phyloP scores from a whole-genome alignment of 2,329 filamentous ascomycete genomes.

The Tolypocladium ovalisporum region DNA sequence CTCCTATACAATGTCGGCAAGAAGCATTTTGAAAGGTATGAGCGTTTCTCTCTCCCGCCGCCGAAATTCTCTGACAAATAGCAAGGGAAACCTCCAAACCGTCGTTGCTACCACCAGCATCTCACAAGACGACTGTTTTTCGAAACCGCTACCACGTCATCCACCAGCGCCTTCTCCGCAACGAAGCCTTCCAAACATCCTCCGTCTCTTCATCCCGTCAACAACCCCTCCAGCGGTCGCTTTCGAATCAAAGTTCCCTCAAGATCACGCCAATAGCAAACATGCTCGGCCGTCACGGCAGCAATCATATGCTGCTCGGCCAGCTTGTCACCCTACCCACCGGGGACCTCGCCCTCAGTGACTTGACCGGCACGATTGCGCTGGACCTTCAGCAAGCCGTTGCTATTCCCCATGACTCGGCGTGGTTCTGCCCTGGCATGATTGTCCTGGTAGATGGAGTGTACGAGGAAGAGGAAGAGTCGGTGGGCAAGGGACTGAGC shows the following conservation, averaged over 20 bases:
- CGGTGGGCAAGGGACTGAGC: constrained; percentile 57
- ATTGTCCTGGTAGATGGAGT: constrained; percentile 88
- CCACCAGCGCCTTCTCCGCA: constrained; percentile 82
- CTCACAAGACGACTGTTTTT: constrained; percentile 77
- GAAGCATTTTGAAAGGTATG: constrained; percentile 79
- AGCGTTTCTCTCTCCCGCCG: not conserved
- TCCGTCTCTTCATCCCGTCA: constrained; percentile 52
- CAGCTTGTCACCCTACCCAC: constrained; percentile 73
- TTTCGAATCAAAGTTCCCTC: constrained; percentile 59
- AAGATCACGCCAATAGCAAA: constrained; percentile 81
- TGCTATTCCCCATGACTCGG: constrained; percentile 72
- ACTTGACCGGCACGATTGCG: constrained; percentile 78
- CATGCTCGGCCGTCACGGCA: constrained; percentile 67
- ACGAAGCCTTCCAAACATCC: constrained; percentile 84
- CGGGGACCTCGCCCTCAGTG: constrained; percentile 71
- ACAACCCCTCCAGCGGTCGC: constrained; percentile 44
- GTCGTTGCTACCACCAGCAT: constrained; percentile 62
- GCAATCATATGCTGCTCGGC: constrained; percentile 75
- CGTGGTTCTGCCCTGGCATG: constrained; percentile 94
- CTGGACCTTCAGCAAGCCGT: constrained; percentile 74
- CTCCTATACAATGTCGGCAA: constrained; percentile 66
- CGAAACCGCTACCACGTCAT: constrained; percentile 86
- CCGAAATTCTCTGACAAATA: not conserved
- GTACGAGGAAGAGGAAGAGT: constrained; percentile 87
- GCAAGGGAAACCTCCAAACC: constrained; percentile 50